phyloP scores from a whole-genome alignment of 2,329 filamentous ascomycete species.

The Pseudogymnoascus sp. region DNA sequence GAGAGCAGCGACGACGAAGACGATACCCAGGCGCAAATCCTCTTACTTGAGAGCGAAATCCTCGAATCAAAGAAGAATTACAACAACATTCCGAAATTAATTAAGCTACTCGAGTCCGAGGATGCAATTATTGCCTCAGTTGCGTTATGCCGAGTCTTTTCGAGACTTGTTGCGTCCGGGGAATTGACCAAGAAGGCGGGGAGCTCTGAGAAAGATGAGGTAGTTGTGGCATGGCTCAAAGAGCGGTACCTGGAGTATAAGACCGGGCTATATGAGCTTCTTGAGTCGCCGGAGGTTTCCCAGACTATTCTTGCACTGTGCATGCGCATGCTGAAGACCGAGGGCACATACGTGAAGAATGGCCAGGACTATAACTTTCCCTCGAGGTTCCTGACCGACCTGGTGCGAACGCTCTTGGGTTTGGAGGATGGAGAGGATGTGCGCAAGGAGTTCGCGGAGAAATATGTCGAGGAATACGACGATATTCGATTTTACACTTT shows the following conservation, averaged over 20 bases:
- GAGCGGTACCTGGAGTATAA: conserved; percentile 68
- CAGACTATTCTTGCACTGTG: conserved; percentile 66
- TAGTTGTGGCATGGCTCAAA: conserved; percentile 72
- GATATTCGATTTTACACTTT: conserved; percentile 83
- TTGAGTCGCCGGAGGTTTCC: conserved; percentile 57
- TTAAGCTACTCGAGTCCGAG: conserved; percentile 53
- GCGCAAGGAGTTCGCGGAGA: conserved; percentile 67
- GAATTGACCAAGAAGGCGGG: conserved; percentile 58
- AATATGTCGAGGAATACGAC: conserved; percentile 72
- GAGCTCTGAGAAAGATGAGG: conserved; percentile 63
- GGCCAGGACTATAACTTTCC: conserved; percentile 64
- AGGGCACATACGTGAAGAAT: conserved; percentile 55
- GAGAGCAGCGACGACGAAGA: conserved; percentile 38
- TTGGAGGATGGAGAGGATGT: conserved; percentile 50
- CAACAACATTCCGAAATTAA: conserved; percentile 75
- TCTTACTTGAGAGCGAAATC: conserved; percentile 72
- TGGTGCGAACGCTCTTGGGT: conserved; percentile 56
- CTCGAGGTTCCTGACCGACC: conserved; percentile 54
- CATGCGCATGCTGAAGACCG: conserved; percentile 79
- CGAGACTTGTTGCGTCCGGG: conserved; percentile 69
- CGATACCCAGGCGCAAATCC: conserved; percentile 57
- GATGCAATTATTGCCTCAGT: conserved; percentile 63
- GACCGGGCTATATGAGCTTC: conserved; percentile 50
- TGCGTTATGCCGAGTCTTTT: conserved; percentile 78
- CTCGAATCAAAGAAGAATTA: conserved; percentile 82